Base-by-base conservation (phyloP, 108 stramenopile genomes). In the Nitzschia sp. region DNA sequence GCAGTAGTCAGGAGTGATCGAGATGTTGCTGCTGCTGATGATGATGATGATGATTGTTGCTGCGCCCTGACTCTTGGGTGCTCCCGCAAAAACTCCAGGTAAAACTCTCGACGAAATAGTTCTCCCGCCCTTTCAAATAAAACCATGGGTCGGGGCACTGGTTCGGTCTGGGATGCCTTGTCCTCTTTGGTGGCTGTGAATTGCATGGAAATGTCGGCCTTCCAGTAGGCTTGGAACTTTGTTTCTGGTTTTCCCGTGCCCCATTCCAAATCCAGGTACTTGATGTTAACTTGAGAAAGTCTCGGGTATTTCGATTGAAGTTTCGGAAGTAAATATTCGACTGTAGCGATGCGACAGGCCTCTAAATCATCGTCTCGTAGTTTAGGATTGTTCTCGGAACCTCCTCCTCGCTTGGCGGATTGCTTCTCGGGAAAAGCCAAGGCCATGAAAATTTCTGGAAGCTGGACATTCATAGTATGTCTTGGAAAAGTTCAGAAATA, bases 181-280 rank as follows among this genome's bases (percentile, higher is more conserved):
- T 41, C 38, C 38, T 41, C 38, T 9, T 9, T 6, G 13, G 38
- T 41, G 4, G 21, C 48, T 21, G 8, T 21, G 19, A 50, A 50
- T 50, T 50, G 8, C 48, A 50, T 50, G 19, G 48, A 19, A 8
- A 50, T 21, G 13, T 50, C 48, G 4, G 21, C 48, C 19, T 50
- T 50, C 48, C 48, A 50, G 19, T 50, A 50, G 48, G 19, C 48
- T 50, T 50, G 48, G 19, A 50, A 50, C 21, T 50, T 50, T 4
- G 13, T 19, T 16, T 16, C 21, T 21, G 48, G 48, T 21, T 50
- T 50, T 50, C 21, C 48, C 48, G 9, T 50, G 19, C 48, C 48
- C 48, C 48, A 50, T 22, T 50, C 48, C 4, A 50, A 11, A 5
- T 50, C 19, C 21, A 5, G 8, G 48, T n/a, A 50, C 48, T 5